Evolutionary conservation across 2,329 filamentous ascomycete genomes (phyloP).

Genomic region (Sclerotinia sclerotiorum): DNA sequence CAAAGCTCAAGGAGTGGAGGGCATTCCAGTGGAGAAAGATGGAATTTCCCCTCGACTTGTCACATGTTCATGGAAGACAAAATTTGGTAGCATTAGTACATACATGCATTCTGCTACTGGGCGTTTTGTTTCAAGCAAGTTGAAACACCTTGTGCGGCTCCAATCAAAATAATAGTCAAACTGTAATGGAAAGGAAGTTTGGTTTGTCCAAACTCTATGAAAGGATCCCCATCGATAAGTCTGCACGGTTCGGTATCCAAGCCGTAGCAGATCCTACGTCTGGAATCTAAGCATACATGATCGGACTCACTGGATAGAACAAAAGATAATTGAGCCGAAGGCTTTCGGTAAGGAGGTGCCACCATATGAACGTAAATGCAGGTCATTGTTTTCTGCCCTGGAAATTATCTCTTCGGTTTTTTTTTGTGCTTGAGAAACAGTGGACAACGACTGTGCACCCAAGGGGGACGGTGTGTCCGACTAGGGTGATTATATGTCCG

Average conservation of each 20-base stretch:
- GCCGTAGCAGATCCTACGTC: background rate
- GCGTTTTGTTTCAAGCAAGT: background rate
- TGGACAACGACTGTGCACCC: background rate
- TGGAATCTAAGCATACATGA: background rate
- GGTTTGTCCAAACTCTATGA: background rate
- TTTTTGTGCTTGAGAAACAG: slow-evolving; percentile 9
- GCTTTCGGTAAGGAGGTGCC: background rate
- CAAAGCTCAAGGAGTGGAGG: background rate
- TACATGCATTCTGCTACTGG: background rate
- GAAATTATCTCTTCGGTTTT: background rate
- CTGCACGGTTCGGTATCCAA: background rate
- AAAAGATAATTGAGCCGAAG: background rate
- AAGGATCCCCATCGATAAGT: background rate
- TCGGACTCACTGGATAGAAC: background rate
- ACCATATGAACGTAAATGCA: background rate
- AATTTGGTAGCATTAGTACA: background rate
- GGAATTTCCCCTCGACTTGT: background rate
- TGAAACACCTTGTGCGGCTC: background rate
- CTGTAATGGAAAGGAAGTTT: background rate
- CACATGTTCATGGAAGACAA: background rate
- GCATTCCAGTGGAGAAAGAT: background rate
- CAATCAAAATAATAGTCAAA: background rate
- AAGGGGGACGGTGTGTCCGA: background rate
- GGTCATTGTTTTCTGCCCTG: background rate
- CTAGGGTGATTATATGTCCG: background rate